These are phyloP conservation scores for Emericellopsis terricola DNA, from an alignment of 495 filamentous ascomycete species.

Conservation along the genomic window DNA sequence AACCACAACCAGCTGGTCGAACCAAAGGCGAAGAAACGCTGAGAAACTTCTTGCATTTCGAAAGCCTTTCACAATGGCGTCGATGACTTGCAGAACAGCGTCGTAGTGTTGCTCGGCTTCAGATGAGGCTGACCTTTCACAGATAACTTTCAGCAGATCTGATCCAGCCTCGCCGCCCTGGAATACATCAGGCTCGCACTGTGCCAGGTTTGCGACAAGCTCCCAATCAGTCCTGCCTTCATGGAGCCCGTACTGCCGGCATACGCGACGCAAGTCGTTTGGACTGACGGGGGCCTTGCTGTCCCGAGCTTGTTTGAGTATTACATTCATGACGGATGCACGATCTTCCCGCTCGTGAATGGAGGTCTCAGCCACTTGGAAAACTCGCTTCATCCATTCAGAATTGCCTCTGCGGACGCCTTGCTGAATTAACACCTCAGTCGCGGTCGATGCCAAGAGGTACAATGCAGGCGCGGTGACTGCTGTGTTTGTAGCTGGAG, in stretches of 20 bases:
- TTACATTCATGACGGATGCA: constrained; percentile 11
- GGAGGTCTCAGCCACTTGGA: constrained; percentile 27
- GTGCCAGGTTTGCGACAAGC: constrained; percentile 39
- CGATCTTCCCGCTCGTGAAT: constrained; percentile 6
- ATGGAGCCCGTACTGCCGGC: constrained; percentile 18
- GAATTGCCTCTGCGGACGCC: constrained; percentile 36
- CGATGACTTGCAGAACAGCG: constrained; percentile 13
- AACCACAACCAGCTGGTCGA: constrained; percentile 28
- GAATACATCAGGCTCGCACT: constrained; percentile 53
- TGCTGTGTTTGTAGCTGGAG: constrained; percentile 10
- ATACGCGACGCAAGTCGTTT: constrained; percentile 19
- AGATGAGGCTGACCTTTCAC: too few species aligned
- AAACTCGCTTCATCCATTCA: constrained; percentile 49
- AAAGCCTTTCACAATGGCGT: constrained; percentile 44
- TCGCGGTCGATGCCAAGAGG: constrained; percentile 36
- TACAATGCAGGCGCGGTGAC: constrained; percentile 32
- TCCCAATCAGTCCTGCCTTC: constrained; percentile 35
- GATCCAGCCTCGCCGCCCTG: constrained; percentile 20
- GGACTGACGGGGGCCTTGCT: constrained; percentile 7
- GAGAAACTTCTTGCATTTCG: constrained; percentile 36
- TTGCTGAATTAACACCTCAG: constrained; percentile 32
- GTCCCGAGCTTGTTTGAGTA: constrained; percentile 22
- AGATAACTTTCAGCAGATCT: constrained; percentile 15
- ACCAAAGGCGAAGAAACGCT: constrained; percentile 41
- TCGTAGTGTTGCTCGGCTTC: too few species aligned